Evolutionary conservation across 2,329 filamentous ascomycete genomes (phyloP).

Genomic region (Truncatella angustata): DNA sequence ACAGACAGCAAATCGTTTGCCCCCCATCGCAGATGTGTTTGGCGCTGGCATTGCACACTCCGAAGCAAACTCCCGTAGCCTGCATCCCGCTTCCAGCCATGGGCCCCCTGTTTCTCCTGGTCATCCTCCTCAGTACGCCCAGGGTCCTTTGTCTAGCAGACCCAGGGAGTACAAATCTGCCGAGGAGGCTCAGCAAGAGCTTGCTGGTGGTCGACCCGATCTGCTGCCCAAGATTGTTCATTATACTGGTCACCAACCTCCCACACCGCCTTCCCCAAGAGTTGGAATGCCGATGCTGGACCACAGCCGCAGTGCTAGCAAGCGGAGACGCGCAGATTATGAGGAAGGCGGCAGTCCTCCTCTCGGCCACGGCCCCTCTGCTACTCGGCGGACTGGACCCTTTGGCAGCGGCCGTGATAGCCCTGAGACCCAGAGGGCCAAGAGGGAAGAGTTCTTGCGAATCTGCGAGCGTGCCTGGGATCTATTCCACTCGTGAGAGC

Average conservation of each 20-base stretch:
- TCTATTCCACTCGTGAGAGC: conserved; percentile 80
- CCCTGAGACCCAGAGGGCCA: conserved; percentile 77
- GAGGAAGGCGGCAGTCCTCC: conserved; percentile 86
- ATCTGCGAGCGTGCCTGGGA: conserved; percentile 93
- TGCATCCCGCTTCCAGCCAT: conserved; percentile 62
- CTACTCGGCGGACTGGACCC: conserved; percentile 58
- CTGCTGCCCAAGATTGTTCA: conserved; percentile 91
- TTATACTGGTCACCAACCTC: conserved; percentile 90
- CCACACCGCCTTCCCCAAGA: conserved; percentile 81
- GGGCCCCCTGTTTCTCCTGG: conserved; percentile 76
- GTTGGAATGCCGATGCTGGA: conserved; percentile 47
- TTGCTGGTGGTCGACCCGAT: conserved; percentile 89
- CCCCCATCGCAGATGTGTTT: conserved; percentile 93
- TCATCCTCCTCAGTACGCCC: conserved; percentile 55
- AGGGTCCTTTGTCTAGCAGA: conserved; percentile 58
- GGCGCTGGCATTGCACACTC: conserved; percentile 71
- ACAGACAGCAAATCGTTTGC: conserved; percentile 88
- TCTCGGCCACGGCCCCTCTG: conserved; percentile 68
- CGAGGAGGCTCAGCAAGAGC: conserved; percentile 87
- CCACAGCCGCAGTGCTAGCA: conserved; percentile 57
- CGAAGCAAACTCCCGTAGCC: conserved; percentile 45
- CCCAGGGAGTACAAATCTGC: conserved; percentile 90
- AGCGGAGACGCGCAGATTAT: conserved; percentile 86
- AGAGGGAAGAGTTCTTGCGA: conserved; percentile 88
- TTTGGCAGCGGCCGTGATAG: conserved; percentile 82